Percentiles rank a stretch among this genome's conserved stretches.
These are phyloP conservation scores for Naganishia vaughanmartiniae DNA, from an alignment of 768 basidiomycete species.

Conservation along the genomic window DNA sequence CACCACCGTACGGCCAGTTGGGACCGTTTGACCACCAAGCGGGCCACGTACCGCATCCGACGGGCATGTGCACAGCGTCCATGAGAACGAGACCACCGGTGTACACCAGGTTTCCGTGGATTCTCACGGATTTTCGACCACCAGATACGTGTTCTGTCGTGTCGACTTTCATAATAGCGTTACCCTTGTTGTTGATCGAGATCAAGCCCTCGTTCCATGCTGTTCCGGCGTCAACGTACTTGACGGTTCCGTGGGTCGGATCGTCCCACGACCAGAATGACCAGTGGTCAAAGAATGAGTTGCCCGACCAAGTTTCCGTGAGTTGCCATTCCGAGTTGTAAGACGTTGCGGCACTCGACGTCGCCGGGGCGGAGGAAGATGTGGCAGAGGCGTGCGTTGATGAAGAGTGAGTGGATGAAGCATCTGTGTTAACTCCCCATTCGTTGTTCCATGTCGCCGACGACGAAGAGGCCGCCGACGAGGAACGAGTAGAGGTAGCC, in stretches of 20 bases:
- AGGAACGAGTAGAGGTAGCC: conserved; percentile 4
- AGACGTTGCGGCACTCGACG: conserved; percentile 32
- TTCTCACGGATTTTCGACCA: conserved; percentile 73
- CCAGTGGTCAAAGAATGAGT: conserved; percentile 78
- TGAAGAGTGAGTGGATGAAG: conserved; percentile 26
- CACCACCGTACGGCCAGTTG: conserved; percentile 51
- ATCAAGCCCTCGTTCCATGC: conserved; percentile 62
- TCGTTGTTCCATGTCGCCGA: background rate
- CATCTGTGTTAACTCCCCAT: conserved; percentile 24
- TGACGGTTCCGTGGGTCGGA: conserved; percentile 69
- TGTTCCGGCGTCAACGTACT: conserved; percentile 64
- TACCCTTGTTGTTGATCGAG: conserved; percentile 66
- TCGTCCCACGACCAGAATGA: conserved; percentile 63
- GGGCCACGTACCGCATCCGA: conserved; percentile 85
- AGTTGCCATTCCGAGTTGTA: conserved; percentile 38
- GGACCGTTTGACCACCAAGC: conserved; percentile 61
- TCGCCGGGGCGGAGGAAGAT: conserved; percentile 34
- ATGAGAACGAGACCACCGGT: conserved; percentile 71
- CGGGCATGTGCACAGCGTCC: conserved; percentile 85
- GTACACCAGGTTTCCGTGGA: conserved; percentile 56
- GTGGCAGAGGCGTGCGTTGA: conserved; percentile 27
- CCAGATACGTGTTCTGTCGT: conserved; percentile 70
- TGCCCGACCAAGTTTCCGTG: conserved; percentile 32
- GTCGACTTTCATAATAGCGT: conserved; percentile 84
- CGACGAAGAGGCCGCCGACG: background rate